A percentile compares a stretch with the other conserved stretches of the same genome.
These are phyloP conservation scores for Dictyostelium capitatum DNA, from an alignment of 78 protist genomes.

Conservation along the genomic window DNA sequence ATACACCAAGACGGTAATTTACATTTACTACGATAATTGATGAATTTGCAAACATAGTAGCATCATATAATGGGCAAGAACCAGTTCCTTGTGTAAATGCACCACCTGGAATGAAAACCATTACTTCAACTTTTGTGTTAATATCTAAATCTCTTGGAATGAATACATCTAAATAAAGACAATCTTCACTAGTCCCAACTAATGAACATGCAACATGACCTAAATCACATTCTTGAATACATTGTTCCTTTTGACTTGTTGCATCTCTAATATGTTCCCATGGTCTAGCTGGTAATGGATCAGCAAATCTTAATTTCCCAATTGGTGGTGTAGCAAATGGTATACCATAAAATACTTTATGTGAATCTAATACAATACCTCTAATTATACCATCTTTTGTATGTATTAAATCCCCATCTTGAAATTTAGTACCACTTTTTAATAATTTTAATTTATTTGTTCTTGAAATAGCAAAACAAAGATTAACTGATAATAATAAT, in stretches of 20 bases:
- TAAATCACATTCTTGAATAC: slow-evolving; percentile 22
- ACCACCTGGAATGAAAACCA: slow-evolving; percentile 14
- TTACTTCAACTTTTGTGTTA: too few relatives aligned
- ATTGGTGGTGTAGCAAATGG: slow-evolving; percentile 38
- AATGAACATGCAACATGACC: slow-evolving; percentile 56
- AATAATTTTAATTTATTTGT: not conserved
- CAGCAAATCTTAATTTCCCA: not conserved
- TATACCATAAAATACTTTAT: slow-evolving; percentile 14
- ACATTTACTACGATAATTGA: slow-evolving; percentile 73
- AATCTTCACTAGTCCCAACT: slow-evolving; percentile 75
- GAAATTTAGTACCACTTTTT: not conserved
- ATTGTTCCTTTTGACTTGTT: not conserved
- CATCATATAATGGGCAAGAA: slow-evolving; percentile 10
- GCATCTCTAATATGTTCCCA: slow-evolving; percentile 8
- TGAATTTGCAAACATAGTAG: slow-evolving; percentile 8
- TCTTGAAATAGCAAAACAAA: not conserved
- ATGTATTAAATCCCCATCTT: not conserved
- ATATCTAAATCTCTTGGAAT: not conserved
- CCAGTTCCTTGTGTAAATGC: slow-evolving; percentile 27
- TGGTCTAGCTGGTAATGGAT: not conserved
- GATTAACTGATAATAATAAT: not conserved
- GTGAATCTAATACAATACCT: not conserved
- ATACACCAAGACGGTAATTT: slow-evolving; percentile 44
- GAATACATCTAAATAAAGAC: slow-evolving; percentile 79
- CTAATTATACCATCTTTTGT: slow-evolving; percentile 15